Evolutionary conservation across 169 alveolate genomes (phyloP).

Genomic region (Plasmodium chabaudi): DNA sequence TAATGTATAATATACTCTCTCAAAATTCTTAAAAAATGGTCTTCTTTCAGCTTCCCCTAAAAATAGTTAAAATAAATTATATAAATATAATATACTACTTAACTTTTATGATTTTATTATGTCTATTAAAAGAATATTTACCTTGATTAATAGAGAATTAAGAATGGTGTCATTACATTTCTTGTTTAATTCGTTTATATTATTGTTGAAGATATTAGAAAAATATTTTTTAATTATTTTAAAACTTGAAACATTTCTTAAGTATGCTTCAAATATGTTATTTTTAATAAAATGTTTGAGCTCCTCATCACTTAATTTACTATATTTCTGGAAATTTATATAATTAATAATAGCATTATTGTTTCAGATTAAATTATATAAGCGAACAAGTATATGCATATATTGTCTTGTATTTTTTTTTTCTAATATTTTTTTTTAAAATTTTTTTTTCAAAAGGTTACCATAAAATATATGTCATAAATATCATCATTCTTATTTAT

Average conservation of each 20-base stretch:
- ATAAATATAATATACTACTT: background rate
- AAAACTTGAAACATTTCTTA: conserved; percentile 25
- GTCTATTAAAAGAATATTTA: background rate
- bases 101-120: background rate
- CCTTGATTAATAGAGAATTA: conserved; percentile 27
- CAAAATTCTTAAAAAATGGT: conserved; percentile 22
- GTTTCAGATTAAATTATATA: conserved; percentile 1
- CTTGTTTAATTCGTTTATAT: conserved; percentile 23
- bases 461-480: conserved; percentile 48
- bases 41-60: conserved; percentile 51
- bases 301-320: conserved; percentile 54
- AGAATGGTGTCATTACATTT: conserved; percentile 16
- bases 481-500: conserved; percentile 23
- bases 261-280: conserved; percentile 22
- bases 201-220: conserved; percentile 27
- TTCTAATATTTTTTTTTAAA: background rate
- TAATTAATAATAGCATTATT: background rate
- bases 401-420: background rate
- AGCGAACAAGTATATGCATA: background rate
- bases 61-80: background rate
- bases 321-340: conserved; percentile 15
- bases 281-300: conserved; percentile 21
- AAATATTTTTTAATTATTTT: conserved; percentile 39
- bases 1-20: conserved; percentile 30
- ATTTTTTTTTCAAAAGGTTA: conserved; percentile 3